Evolutionary conservation across 371 early-diverging fungal species (phyloP).

Genomic region (Chytridiales sp.): DNA sequence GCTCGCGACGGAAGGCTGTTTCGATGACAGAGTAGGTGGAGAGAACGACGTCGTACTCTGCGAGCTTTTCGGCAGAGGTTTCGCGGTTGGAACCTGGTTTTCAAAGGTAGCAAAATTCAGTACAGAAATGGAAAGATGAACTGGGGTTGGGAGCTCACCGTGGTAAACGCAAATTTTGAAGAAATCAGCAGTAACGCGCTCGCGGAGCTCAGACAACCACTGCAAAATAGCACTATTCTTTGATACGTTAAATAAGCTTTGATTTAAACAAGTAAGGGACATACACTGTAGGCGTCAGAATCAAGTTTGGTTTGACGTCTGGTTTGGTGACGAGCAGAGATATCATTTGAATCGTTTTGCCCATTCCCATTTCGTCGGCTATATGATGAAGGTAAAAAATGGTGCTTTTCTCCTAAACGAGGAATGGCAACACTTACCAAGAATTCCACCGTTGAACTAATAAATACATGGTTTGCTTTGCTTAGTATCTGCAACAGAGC

Average conservation of each 20-base stretch:
- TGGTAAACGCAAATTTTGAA: constrained; percentile 72
- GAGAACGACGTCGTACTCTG: constrained; percentile 74
- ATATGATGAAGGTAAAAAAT: background rate
- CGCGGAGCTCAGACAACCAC: constrained; percentile 81
- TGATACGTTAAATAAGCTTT: background rate
- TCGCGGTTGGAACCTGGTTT: constrained; percentile 50
- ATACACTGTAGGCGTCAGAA: constrained; percentile 75
- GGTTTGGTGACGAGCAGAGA: constrained; percentile 70
- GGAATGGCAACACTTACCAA: constrained; percentile 80
- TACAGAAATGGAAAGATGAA: background rate
- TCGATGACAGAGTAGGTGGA: constrained; percentile 87
- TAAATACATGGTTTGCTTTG: background rate
- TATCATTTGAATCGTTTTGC: constrained; percentile 97
- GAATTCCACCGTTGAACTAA: constrained; percentile 79
- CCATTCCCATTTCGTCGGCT: constrained; percentile 97
- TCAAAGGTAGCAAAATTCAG: background rate
- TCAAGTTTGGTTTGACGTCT: constrained; percentile 71
- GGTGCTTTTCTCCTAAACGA: constrained; percentile 18
- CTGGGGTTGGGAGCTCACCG: constrained; percentile 47
- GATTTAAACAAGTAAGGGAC: background rate
- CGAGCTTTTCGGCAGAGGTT: constrained; percentile 50
- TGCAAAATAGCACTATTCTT: constrained; percentile 85
- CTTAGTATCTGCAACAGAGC: too few relatives aligned
- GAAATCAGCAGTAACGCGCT: constrained; percentile 58
- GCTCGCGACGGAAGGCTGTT: constrained; percentile 68